phyloP scores from a whole-genome alignment of 179 eudicot genomes.

The Gypsophila paniculata region DNA sequence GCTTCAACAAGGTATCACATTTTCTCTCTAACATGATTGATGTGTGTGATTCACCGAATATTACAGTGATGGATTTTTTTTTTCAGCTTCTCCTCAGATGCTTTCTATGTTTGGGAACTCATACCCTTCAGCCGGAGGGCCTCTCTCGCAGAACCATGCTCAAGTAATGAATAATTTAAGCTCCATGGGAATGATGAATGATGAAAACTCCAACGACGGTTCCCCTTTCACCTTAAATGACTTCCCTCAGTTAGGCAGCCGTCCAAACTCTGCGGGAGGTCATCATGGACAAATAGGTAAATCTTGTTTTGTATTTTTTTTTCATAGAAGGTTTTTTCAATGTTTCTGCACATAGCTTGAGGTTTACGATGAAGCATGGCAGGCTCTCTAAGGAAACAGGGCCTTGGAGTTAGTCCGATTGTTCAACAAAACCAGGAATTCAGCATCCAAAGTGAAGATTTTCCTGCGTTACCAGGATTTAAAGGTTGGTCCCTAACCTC shows the following conservation, averaged over 20 bases:
- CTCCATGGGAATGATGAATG: constrained; percentile 83
- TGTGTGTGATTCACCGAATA: constrained; percentile 6
- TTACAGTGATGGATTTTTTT: constrained; percentile 16
- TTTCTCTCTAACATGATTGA: neutral
- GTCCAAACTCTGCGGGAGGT: constrained; percentile 96
- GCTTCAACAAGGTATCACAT: constrained; percentile 88
- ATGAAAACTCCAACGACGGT: constrained; percentile 66
- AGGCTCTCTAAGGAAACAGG: constrained; percentile 86
- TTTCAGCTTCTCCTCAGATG: constrained; percentile 89
- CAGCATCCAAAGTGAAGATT: constrained; percentile 97
- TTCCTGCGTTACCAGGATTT: constrained; percentile 93
- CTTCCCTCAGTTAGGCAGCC: constrained; percentile 87
- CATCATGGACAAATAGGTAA: constrained; percentile 90
- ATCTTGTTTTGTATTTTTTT: neutral
- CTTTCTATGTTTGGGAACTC: constrained; percentile 86
- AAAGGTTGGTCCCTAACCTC: constrained; percentile 50
- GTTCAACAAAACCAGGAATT: constrained; percentile 97
- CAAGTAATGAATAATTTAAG: constrained; percentile 65
- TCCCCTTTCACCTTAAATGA: constrained; percentile 90
- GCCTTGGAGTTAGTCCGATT: constrained; percentile 83
- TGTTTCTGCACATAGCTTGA: constrained; percentile 22
- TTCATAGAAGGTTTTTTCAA: neutral
- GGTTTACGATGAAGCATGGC: constrained; percentile 28
- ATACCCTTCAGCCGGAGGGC: constrained; percentile 71
- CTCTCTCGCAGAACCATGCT: constrained; percentile 71